phyloP scores from a whole-genome alignment of 306 rosid genomes.

The Prunus armeniaca region DNA sequence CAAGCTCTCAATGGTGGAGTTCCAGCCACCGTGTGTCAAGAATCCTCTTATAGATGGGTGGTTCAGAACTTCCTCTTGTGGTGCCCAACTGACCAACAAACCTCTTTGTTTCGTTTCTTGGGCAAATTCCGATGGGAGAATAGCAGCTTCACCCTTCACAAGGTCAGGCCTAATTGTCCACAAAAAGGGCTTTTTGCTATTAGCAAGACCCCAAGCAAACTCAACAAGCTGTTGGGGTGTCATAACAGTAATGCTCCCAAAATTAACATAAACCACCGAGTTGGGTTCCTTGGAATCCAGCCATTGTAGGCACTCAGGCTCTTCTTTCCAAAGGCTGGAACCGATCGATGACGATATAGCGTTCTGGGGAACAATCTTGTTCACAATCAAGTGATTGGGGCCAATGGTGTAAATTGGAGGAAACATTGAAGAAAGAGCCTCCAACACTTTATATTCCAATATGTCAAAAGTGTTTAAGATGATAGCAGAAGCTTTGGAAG shows the following conservation, averaged over 20 bases:
- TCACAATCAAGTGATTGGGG: neutral
- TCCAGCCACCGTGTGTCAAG: too few relatives aligned
- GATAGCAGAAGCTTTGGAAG: neutral
- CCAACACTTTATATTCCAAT: conserved; percentile 1
- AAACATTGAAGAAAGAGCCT: neutral
- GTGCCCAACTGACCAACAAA: neutral
- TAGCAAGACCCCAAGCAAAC: too few relatives aligned
- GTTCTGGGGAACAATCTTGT: neutral
- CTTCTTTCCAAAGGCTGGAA: conserved; percentile 50
- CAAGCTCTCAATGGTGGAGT: too few relatives aligned
- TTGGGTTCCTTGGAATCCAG: conserved; percentile 30
- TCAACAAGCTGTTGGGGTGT: too few relatives aligned
- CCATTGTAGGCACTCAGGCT: conserved; percentile 44
- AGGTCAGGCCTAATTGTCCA: too few relatives aligned
- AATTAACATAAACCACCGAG: too few relatives aligned
- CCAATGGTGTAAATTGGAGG: neutral
- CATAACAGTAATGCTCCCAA: too few relatives aligned
- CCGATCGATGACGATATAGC: neutral
- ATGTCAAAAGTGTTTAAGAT: conserved; percentile 12
- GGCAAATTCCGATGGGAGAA: neutral
- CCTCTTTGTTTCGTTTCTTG: neutral
- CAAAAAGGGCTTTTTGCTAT: too few relatives aligned
- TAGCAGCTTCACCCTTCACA: neutral
- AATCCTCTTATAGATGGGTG: neutral
- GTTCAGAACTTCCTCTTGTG: neutral